Base-by-base conservation (phyloP, 2,329 filamentous ascomycete genomes). In the Nannizziopsis arthrosporioides region DNA sequence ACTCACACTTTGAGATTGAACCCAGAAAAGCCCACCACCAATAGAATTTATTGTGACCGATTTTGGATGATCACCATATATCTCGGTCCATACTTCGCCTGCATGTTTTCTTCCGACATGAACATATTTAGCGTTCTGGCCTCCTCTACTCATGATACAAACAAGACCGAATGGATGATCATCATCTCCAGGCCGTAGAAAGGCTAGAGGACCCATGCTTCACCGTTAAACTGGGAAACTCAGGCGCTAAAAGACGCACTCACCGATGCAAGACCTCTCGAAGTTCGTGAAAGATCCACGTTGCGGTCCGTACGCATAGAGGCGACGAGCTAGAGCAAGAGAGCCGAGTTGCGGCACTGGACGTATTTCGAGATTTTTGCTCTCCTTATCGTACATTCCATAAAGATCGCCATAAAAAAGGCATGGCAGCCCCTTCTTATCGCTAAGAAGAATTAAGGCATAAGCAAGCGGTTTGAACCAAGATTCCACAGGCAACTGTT, bases 391-490 rank as follows among this genome's bases (percentile, higher is more conserved):
- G 42, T 27, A 27, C 22, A 80, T 78, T 17, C 81, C 81, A 61
- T 82, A 84, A 0, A 85, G 61, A 57, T 85, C 81, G 18, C 81
- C 80, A 59, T 80, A 85, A 61, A 86, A 86, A 32, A 84, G 67
- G 55, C 78, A 84, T 0, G 82, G 82, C 22, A 78, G 73, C 12
- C 81, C 81, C 31, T 76, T 68, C 43, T 71, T 64, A 10, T 27
- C 22, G 22, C 80, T 74, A 19, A 87, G 75, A 1, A 88, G 74
- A 48, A 86, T 85, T 39, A 87, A 71, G 0, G 81, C 69, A 61
- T 87, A 85, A 10, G 82, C 84, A 12, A 86, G 70, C 0, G 81
- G 75, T 62, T 85, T 85, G 68, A 87, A 84, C 66, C 76, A 81
- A 19, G 72, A 69, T 48, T 78, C 73, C 36, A 87, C 76, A 1